Percentiles rank a stretch among this genome's conserved stretches.
Conservation (phyloP, 129 eudicot species). For the Gnaphalium uliginosum region DNA sequence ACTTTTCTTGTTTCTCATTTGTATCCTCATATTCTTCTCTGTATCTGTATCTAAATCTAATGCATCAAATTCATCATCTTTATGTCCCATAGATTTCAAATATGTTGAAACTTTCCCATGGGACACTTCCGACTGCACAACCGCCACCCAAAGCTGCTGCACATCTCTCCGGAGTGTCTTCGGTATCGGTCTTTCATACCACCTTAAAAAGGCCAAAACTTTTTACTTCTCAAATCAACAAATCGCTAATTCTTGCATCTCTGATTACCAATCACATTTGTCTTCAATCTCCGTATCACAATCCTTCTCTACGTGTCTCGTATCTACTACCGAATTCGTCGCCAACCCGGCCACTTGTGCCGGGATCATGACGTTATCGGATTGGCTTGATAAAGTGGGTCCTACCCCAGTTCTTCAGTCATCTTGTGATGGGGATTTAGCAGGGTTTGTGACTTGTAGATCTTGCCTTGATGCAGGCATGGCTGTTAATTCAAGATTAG, state of each 20-base stretch:
- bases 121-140: slow-evolving; percentile 59
- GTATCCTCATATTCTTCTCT: slow-evolving; percentile 13
- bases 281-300: slow-evolving; percentile 22
- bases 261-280: slow-evolving; percentile 42
- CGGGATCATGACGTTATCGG: slow-evolving; percentile 41
- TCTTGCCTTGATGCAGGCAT: slow-evolving; percentile 62
- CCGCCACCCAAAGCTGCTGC: slow-evolving; percentile 49
- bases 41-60: background rate
- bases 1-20: slow-evolving; percentile 1
- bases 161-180: slow-evolving; percentile 55
- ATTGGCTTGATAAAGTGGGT: slow-evolving; percentile 46
- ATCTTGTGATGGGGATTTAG: slow-evolving; percentile 48
- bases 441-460: slow-evolving; percentile 47
- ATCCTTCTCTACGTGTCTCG: slow-evolving; percentile 42
- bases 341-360: slow-evolving; percentile 49
- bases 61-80: slow-evolving; percentile 42
- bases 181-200: slow-evolving; percentile 59
- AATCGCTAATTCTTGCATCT: slow-evolving; percentile 46
- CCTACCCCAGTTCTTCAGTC: slow-evolving; percentile 35
- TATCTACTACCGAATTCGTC: slow-evolving; percentile 40
- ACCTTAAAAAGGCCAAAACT: slow-evolving; percentile 52
- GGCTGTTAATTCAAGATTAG: slow-evolving; percentile 48
- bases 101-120: slow-evolving; percentile 71
- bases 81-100: slow-evolving; percentile 64
- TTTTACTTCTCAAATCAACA: slow-evolving; percentile 51